Evolutionary conservation across 208 protist genomes (phyloP), one percentile per base, ranked within the genome.

Genomic region (Trichomonas vaginalis): DNA sequence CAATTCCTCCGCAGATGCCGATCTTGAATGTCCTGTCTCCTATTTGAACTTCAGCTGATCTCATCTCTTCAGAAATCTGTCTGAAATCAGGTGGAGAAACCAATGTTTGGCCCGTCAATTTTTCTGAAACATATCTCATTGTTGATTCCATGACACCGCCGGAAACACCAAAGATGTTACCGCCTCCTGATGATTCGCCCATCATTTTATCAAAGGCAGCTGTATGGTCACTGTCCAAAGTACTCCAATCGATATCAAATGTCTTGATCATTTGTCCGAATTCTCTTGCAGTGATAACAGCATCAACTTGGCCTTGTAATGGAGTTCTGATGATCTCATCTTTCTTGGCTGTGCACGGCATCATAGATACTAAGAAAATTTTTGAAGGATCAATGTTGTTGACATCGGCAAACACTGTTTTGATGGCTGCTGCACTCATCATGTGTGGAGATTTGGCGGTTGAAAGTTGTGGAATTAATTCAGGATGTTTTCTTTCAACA

Each of bases 111-210:
- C 49, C 62, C 9, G 23, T 86, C 8, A 86, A 4, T 45, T 86
- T 10, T 86, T 86, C 35, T 17, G 8, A 17, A 14, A 45, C 27
- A 45, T 45, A 86, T 21, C 96, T 62, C 14, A 96, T 82, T 35
- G 95, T 83, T 23, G 96, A 96, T 95, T 96, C 96, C 96, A 97
- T 97, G 32, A 97, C 97, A 87, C 97, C 97, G 17, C 96, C 97
- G 6, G 96, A 96, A 40, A 95, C 83, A 47, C 95, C 96, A 61
- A 97, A 97, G n/a, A 97, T 88, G 0, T 46, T 62, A 46, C 23
- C 96, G 27, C 96, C 96, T 8, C 96, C 96, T 32, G 96, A 96
- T 21, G 95, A 95, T n/a, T 95, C 56, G 17, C 97, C 96, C 12
- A 97, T 79, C 17, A 96, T 87, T 8, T 46, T 37, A 51, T 97